Percentiles rank a stretch among this genome's conserved stretches.
Conservation (phyloP, 495 filamentous ascomycete genomes). For the Podospora bellae-mahoneyi region DNA sequence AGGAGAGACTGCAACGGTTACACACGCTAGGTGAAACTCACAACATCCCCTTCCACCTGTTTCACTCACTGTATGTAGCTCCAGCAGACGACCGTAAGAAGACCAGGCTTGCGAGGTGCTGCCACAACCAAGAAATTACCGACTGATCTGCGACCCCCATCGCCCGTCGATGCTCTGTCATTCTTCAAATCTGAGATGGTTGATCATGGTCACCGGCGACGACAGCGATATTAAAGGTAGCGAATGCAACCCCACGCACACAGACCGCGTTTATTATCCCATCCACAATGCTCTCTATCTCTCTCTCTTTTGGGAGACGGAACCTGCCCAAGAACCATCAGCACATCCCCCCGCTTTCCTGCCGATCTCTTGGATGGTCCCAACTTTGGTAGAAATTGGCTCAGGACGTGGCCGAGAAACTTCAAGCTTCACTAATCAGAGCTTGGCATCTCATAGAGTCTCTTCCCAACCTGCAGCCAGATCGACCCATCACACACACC, state of each 20-base stretch:
- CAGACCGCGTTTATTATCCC: no score
- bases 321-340: no score
- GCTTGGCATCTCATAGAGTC: not conserved
- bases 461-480: not conserved
- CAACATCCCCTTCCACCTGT: not conserved
- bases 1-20: no score
- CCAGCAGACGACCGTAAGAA: not conserved
- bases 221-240: no score
- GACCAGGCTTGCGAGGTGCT: constrained; percentile 1
- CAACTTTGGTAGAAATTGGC: not conserved
- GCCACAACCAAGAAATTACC: constrained; percentile 14
- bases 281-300: not conserved
- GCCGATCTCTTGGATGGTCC: not conserved
- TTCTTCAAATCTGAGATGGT: no score
- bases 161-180: not conserved
- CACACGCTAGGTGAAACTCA: no score
- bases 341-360: no score
- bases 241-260: no score
- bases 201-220: no score
- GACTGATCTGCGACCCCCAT: constrained; percentile 16
- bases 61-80: not conserved
- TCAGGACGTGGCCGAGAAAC: no score
- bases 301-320: not conserved
- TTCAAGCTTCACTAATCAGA: not conserved
- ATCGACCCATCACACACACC: not conserved